Evolutionary conservation across 495 filamentous ascomycete species (phyloP).

Genomic region (Apodospora peruviana): DNA sequence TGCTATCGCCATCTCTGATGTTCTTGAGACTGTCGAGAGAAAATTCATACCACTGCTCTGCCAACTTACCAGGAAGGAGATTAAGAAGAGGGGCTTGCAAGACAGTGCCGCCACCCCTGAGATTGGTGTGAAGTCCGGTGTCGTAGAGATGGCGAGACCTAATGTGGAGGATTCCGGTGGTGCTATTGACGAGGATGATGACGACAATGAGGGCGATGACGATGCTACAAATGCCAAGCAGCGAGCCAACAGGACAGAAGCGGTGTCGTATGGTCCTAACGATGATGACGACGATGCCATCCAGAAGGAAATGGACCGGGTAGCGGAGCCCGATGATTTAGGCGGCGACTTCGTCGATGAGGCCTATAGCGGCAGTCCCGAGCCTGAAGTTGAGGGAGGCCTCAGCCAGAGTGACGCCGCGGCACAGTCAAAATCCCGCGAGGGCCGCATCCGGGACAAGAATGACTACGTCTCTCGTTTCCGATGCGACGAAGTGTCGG

Average conservation of each 20-base stretch:
- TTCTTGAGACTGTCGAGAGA: slow-evolving; percentile 69
- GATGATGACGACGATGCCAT: slow-evolving; percentile 86
- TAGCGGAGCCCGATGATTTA: slow-evolving; percentile 47
- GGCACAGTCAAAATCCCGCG: slow-evolving; percentile 41
- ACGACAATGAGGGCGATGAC: slow-evolving; percentile 72
- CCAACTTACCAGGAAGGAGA: slow-evolving; percentile 61
- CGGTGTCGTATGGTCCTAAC: slow-evolving; percentile 80
- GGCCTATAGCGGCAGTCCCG: slow-evolving; percentile 47
- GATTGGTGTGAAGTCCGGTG: slow-evolving; percentile 72
- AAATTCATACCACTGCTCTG: slow-evolving; percentile 70
- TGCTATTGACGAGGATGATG: slow-evolving; percentile 63
- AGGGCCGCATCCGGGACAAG: slow-evolving; percentile 60
- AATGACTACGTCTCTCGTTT: slow-evolving; percentile 64
- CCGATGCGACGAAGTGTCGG: slow-evolving; percentile 69
- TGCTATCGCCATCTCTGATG: slow-evolving; percentile 70
- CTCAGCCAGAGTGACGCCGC: slow-evolving; percentile 44
- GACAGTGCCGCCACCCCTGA: slow-evolving; percentile 67
- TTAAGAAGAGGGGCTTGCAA: slow-evolving; percentile 69
- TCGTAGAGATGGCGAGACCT: slow-evolving; percentile 51
- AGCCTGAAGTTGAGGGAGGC: slow-evolving; percentile 35
- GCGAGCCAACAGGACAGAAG: slow-evolving; percentile 67
- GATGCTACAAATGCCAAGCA: slow-evolving; percentile 80
- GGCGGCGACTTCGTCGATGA: slow-evolving; percentile 49
- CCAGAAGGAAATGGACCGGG: slow-evolving; percentile 49
- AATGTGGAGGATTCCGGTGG: slow-evolving; percentile 39